phyloP scores from a whole-genome alignment of 1,139 yeast genomes.

The Hyphopichia wangnamkhiaoensis region DNA sequence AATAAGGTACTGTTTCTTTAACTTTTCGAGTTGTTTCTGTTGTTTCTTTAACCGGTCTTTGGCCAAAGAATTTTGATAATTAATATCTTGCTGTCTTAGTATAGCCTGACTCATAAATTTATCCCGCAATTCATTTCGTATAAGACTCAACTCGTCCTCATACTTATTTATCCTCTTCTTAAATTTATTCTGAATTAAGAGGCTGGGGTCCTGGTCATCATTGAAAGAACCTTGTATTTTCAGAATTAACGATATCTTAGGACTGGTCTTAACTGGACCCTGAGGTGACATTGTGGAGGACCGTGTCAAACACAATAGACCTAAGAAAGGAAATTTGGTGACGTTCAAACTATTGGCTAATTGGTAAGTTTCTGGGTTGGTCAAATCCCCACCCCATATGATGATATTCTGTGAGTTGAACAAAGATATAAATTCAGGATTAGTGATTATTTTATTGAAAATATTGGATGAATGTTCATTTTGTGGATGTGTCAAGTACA shows the following conservation, averaged over 20 bases:
- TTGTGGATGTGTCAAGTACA: slow-evolving; percentile 72
- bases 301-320: slow-evolving; percentile 60
- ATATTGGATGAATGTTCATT: slow-evolving; percentile 63
- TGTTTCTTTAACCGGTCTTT: slow-evolving; percentile 48
- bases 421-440: slow-evolving; percentile 52
- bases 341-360: slow-evolving; percentile 76
- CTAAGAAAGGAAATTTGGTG: slow-evolving; percentile 79
- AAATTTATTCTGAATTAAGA: slow-evolving; percentile 40
- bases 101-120: slow-evolving; percentile 60
- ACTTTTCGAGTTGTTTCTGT: slow-evolving; percentile 23
- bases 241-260: slow-evolving; percentile 61
- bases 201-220: slow-evolving; percentile 23
- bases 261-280: slow-evolving; percentile 53
- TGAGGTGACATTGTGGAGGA: slow-evolving; percentile 58
- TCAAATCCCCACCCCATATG: slow-evolving; percentile 88
- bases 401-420: slow-evolving; percentile 54
- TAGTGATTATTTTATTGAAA: slow-evolving; percentile 56
- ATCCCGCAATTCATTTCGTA: slow-evolving; percentile 64
- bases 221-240: slow-evolving; percentile 66
- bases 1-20: slow-evolving; percentile 31
- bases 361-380: slow-evolving; percentile 80
- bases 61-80: slow-evolving; percentile 69
- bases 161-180: slow-evolving; percentile 51
- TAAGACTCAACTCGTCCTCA: slow-evolving; percentile 57
- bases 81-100: slow-evolving; percentile 74